Percentiles rank a stretch among this genome's conserved stretches.
Evolutionary conservation across 352 stramenopile species (phyloP).

Genomic region (Phytophthora colocasiae): DNA sequence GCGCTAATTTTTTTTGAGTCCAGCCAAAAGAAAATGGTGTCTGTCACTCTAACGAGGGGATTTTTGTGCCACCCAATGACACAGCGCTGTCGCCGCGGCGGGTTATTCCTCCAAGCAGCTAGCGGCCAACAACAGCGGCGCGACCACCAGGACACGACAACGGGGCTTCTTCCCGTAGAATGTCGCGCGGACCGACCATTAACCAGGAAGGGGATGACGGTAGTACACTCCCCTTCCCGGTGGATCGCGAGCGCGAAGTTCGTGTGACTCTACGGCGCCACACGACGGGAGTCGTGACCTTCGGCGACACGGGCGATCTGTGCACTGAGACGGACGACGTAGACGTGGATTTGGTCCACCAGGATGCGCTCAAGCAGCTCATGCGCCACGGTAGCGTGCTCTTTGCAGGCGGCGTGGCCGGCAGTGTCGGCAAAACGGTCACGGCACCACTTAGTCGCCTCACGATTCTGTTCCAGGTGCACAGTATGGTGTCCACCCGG

Average conservation of each 20-base stretch:
- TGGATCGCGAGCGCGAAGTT: constrained; percentile 33
- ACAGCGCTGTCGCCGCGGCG: constrained; percentile 2
- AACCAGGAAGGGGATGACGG: constrained; percentile 24
- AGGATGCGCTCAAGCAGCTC: constrained; percentile 74
- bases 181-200: constrained; percentile 39
- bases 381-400: constrained; percentile 82
- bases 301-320: constrained; percentile 79
- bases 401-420: constrained; percentile 93
- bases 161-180: constrained; percentile 3
- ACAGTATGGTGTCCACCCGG: constrained; percentile 93
- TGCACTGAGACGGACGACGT: constrained; percentile 85
- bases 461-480: constrained; percentile 97
- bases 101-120: constrained; percentile 18
- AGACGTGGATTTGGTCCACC: constrained; percentile 76
- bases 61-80: constrained; percentile 18
- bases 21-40: not conserved
- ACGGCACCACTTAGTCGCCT: constrained; percentile 95
- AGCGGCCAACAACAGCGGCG: not conserved
- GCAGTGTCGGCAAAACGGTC: constrained; percentile 95
- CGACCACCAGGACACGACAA: constrained; percentile 15
- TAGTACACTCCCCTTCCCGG: constrained; percentile 16
- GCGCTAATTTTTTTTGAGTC: constrained; percentile 3
- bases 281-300: constrained; percentile 83
- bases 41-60: constrained; percentile 19
- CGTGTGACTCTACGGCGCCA: constrained; percentile 73